Evolutionary conservation across 148 eudicot species (phyloP).

Genomic region (Simmondsia chinensis): DNA sequence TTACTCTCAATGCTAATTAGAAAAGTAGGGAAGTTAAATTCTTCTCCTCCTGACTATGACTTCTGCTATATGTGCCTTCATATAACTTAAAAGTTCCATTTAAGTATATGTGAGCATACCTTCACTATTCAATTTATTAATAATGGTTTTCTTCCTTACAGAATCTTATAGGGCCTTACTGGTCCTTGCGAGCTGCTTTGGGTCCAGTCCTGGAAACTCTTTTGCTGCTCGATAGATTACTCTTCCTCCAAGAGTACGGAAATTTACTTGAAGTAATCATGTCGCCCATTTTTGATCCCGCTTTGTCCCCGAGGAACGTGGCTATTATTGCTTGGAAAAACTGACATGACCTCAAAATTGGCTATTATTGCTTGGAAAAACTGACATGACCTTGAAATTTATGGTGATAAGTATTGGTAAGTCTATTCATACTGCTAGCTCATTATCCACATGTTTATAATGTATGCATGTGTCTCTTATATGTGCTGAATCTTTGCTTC

Average conservation of each 20-base stretch:
- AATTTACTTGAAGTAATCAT: conserved; percentile 28
- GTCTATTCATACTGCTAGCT: too few species aligned
- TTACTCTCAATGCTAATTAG: too few species aligned
- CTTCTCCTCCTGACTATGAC: too few species aligned
- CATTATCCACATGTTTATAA: too few species aligned
- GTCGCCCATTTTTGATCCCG: conserved; percentile 79
- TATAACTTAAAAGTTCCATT: too few species aligned
- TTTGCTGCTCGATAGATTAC: conserved; percentile 70
- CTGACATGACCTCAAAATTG: conserved; percentile 19
- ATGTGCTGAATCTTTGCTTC: too few species aligned
- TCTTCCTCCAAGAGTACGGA: conserved; percentile 84
- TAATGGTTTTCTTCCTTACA: conserved; percentile 22
- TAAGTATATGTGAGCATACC: background rate
- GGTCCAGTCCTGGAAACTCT: conserved; percentile 86
- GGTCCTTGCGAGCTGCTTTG: conserved; percentile 86
- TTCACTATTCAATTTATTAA: background rate
- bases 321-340: conserved; percentile 64
- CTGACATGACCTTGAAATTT: conserved; percentile 19
- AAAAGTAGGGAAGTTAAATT: too few species aligned
- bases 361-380: conserved; percentile 64
- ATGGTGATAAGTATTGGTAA: too few species aligned
- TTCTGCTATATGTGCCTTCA: too few species aligned
- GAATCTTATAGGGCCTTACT: conserved; percentile 85
- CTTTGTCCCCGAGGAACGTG: conserved; percentile 74
- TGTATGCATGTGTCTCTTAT: too few species aligned